These are phyloP conservation scores for Cladorrhinum sp. DNA, from an alignment of 2,329 filamentous ascomycete species.

Conservation along the genomic window DNA sequence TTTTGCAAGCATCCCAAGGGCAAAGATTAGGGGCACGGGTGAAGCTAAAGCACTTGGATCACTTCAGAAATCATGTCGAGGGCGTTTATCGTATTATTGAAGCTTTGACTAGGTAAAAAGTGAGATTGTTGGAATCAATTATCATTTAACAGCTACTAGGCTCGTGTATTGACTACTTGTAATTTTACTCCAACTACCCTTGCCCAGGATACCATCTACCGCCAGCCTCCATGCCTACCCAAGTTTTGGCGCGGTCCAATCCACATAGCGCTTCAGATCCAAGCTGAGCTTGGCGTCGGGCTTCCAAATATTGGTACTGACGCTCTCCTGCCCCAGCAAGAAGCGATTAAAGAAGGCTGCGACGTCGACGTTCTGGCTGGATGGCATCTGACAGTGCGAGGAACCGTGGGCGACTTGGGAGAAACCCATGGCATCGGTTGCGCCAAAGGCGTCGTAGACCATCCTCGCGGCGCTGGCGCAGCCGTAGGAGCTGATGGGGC, in stretches of 20 bases:
- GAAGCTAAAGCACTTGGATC: no score
- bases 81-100: no score
- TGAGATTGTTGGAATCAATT: no score
- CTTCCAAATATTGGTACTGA: background rate
- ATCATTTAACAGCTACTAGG: no score
- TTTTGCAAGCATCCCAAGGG: no score
- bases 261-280: background rate
- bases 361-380: constrained; percentile 1
- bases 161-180: no score
- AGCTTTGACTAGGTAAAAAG: no score
- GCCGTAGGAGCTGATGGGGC: constrained; percentile 43
- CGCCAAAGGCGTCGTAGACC: constrained; percentile 2
- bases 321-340: background rate
- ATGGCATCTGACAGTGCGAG: constrained; percentile 16
- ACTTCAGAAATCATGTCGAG: no score
- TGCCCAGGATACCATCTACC: no score
- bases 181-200: no score
- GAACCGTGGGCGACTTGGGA: constrained; percentile 9
- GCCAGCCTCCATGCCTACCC: no score
- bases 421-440: background rate
- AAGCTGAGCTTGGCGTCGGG: background rate
- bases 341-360: background rate
- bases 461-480: constrained; percentile 30
- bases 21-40: no score
- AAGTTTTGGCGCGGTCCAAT: constrained; percentile 3